Base-by-base conservation (phyloP, 1,284 basidiomycete genomes). In the Golubevia sp. region DNA sequence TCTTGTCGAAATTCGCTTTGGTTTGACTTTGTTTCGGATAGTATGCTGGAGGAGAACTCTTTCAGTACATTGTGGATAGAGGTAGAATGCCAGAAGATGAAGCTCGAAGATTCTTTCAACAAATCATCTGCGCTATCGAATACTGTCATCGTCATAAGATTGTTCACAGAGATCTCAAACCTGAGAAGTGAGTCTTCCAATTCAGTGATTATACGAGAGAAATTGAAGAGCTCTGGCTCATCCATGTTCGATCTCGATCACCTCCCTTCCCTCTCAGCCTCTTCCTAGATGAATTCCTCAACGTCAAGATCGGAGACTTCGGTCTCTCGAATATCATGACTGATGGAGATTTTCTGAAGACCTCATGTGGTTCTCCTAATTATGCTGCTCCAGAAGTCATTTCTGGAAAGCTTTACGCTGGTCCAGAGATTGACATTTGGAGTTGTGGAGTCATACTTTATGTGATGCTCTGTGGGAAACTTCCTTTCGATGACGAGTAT, bases 271-370 rank as follows among this genome's bases (percentile, higher is more conserved):
- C 24, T 26, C 18, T 27, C 49, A 68, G 58, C 55, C 55, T 83
- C 34, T 67, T 83, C 13, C 62, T 83, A 6, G 80, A 83, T 62
- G 79, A 81, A 52, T 77, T 73, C 30, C 70, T 74, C 64, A 81
- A 82, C 62, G 78, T 83, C 64, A 81, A 82, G 69, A 81, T 83
- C 53, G 80, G 79, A 56, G 80, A 83, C 62, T 83, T 83, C 70
- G 80, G 80, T 15, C 64, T 83, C 24, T 82, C 79, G 27, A 83
- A 82, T 66, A 77, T 82, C 63, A 83, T 83, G 79, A 75, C 71
- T 50, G 80, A 83, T 56, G 80, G 80, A 38, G 79, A 82, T 59
- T 83, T 83, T 44, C 74, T 83, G 66, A 82, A 82, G 63, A 83
- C 79, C 3, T 79, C 77, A 56, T 83, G 80, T 59, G 80, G 80